phyloP scores from a whole-genome alignment of 352 stramenopile genomes.

The Pythium phragmitis region DNA sequence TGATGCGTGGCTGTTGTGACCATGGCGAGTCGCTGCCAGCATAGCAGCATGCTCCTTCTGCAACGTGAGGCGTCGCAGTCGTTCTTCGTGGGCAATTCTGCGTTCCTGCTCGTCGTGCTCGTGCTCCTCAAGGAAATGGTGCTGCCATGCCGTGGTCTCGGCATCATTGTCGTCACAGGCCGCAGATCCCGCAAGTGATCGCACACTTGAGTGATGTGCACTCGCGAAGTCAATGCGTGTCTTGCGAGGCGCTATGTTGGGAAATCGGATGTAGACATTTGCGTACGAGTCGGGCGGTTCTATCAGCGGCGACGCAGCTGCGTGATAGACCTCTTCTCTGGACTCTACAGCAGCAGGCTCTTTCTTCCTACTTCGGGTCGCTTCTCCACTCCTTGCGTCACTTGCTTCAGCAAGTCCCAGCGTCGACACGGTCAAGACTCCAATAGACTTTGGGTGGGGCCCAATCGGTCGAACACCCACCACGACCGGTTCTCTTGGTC shows the following conservation, averaged over 20 bases:
- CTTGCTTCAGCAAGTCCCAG: neutral
- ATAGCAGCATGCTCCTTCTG: slow-evolving; percentile 7
- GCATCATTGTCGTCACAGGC: slow-evolving; percentile 1
- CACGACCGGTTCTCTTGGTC: slow-evolving; percentile 10
- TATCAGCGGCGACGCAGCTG: neutral
- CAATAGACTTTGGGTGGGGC: slow-evolving; percentile 12
- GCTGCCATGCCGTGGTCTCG: slow-evolving; percentile 9
- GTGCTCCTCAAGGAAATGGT: slow-evolving; percentile 17
- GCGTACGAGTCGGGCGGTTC: slow-evolving; percentile 8
- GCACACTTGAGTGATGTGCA: neutral
- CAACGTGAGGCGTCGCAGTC: slow-evolving; percentile 11
- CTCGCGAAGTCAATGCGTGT: slow-evolving; percentile 25
- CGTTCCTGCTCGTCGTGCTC: slow-evolving; percentile 15
- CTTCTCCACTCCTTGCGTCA: neutral
- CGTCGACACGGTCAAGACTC: slow-evolving; percentile 14
- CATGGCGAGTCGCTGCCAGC: neutral
- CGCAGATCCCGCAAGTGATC: neutral
- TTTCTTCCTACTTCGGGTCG: neutral
- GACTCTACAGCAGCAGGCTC: neutral
- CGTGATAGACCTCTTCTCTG: neutral
- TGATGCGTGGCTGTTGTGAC: slow-evolving; percentile 1
- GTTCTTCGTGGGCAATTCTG: slow-evolving; percentile 14
- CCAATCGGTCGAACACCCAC: slow-evolving; percentile 16
- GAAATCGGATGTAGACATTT: slow-evolving; percentile 67
- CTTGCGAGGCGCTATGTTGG: slow-evolving; percentile 36